Evolutionary conservation across 805 yeast genomes (phyloP), one percentile per base, ranked within the genome.

Genomic region (Saturnispora quitensis): DNA sequence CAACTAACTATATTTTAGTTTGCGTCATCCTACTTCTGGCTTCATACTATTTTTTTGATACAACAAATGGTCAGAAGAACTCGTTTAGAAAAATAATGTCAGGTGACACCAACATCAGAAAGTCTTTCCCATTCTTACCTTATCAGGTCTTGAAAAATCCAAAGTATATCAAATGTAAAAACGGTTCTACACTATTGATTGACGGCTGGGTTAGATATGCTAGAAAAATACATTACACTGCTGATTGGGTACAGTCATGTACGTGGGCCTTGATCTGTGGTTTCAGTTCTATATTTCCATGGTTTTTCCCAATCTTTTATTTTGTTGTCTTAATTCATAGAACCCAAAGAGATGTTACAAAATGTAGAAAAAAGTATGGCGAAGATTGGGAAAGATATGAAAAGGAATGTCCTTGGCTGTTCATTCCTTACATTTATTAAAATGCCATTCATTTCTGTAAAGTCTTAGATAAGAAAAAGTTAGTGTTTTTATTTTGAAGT

Each of bases 151-250:
- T 93, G 61, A 78, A 82, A 59, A 76, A 93, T 68, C 99, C 99
- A 43, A 78, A 77, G 56, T 91, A 86, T 70, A 84, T 93, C 69
- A 76, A 76, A 57, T 89, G 97, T 67, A 81, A 81, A 60, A 83
- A 83, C 61, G 99, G 99, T 22, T 83, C 95, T 13, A 72, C 80
- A 35, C 76, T 93, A 65, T 76, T 93, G 59, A 82, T 90, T 50
- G 97, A 89, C 64, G 99, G 99, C 42, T 91, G 98, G 97, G 85
- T 83, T 72, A 82, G 76, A 56, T 88, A 84, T 61, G 98, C 97
- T 15, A 84, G 98, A 73, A 93, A 93, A 71, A 81, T 84, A 56
- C 95, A 90, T 71, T 93, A 93, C 75, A 89, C 97, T 36, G 97
- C 96, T 22, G 99, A 93, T 68, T 89, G 82, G 77, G 73, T 78